Evolutionary conservation across 176 grass and related monocot genomes (phyloP).

Genomic region (Ananas comosus): DNA sequence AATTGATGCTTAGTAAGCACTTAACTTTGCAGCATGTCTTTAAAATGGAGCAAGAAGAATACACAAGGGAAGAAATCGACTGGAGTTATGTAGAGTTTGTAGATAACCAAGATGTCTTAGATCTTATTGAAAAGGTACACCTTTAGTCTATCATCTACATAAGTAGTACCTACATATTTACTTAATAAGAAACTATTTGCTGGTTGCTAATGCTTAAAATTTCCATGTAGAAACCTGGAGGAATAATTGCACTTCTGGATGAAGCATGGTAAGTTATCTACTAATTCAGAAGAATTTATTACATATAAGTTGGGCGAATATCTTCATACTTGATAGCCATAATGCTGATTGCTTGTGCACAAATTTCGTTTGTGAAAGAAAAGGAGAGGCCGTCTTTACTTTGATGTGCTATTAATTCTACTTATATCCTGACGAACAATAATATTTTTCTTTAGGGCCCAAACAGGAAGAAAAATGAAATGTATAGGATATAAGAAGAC

Average conservation of each 20-base stretch:
- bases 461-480: background rate
- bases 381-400: background rate
- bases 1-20: constrained; percentile 3
- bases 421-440: background rate
- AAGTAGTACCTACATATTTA: constrained; percentile 5
- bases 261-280: constrained; percentile 73
- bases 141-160: background rate
- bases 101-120: constrained; percentile 96
- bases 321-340: background rate
- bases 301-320: constrained; percentile 6
- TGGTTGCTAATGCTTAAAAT: constrained; percentile 19
- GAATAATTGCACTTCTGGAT: constrained; percentile 94
- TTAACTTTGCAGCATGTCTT: constrained; percentile 68
- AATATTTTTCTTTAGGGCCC: background rate
- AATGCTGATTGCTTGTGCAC: background rate
- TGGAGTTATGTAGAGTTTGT: constrained; percentile 99
- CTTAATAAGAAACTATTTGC: constrained; percentile 9
- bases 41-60: constrained; percentile 99
- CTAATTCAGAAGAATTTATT: constrained; percentile 8
- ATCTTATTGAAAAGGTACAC: constrained; percentile 85
- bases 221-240: constrained; percentile 85
- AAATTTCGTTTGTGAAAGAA: background rate
- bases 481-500: too few species aligned
- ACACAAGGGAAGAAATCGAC: constrained; percentile 83
- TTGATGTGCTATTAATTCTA: background rate